Evolutionary conservation across 23 red algal species (phyloP).

Genomic region (Gracilaria gracilis): DNA sequence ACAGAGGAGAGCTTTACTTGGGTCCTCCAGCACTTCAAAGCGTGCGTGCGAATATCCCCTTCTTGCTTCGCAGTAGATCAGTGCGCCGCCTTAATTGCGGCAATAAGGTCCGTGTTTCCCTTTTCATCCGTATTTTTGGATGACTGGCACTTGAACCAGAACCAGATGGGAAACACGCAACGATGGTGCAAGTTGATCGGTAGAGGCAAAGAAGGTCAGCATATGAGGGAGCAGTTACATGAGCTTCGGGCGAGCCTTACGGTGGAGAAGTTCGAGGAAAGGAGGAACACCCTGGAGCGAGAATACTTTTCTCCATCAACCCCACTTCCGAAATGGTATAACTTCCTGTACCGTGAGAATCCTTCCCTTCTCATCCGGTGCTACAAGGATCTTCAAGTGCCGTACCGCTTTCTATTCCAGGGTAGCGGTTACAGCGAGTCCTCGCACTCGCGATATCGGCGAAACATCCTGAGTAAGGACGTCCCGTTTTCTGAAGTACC

Average conservation of each 20-base stretch:
- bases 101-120: not conserved
- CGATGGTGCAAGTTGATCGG: not conserved
- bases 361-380: not conserved
- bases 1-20: not conserved
- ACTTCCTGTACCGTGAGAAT: not conserved
- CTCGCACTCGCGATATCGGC: not conserved
- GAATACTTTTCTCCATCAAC: not conserved
- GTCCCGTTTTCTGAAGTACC: not conserved
- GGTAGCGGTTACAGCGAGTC: not conserved
- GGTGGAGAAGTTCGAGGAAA: not conserved
- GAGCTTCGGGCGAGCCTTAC: not conserved
- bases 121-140: not conserved
- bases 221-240: not conserved
- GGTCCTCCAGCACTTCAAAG: not conserved
- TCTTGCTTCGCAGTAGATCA: not conserved
- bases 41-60: not conserved
- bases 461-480: not conserved
- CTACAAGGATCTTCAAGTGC: not conserved
- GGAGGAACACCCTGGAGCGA: not conserved
- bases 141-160: not conserved
- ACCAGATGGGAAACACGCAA: not conserved
- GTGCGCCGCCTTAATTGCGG: not conserved
- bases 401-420: conserved; percentile 8
- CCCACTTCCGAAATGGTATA: not conserved
- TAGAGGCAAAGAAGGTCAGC: not conserved